A percentile compares a stretch with the other conserved stretches of the same genome.
Evolutionary conservation across 306 rosid species (phyloP).

Genomic region (Bauhinia variegata): DNA sequence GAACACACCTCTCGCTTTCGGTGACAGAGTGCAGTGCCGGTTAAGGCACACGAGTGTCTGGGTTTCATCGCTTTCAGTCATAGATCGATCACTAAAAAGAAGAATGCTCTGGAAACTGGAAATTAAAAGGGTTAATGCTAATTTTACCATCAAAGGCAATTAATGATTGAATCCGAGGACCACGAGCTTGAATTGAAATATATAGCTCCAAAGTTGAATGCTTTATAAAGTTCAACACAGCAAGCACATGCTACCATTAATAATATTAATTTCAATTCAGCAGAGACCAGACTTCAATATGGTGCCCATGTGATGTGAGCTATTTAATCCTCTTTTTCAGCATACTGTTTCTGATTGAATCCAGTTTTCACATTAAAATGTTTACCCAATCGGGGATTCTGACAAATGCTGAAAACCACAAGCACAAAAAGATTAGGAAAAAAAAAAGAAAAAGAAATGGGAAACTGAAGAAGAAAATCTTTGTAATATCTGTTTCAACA

Average conservation of each 20-base stretch:
- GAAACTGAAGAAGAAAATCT: neutral
- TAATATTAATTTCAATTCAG: slow-evolving; percentile 20
- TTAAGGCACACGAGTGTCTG: slow-evolving; percentile 55
- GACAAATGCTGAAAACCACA: neutral
- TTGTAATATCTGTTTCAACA: slow-evolving; percentile 31
- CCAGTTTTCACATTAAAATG: neutral
- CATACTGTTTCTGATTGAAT: neutral
- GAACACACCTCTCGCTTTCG: slow-evolving; percentile 45
- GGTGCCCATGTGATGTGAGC: slow-evolving; percentile 40
- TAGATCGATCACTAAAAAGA: slow-evolving; percentile 11
- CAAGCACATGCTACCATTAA: slow-evolving; percentile 31
- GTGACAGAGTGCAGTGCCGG: slow-evolving; percentile 28
- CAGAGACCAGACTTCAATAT: slow-evolving; percentile 22
- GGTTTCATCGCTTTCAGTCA: slow-evolving; percentile 55
- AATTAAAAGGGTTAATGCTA: neutral
- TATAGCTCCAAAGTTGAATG: too few relatives aligned
- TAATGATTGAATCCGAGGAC: slow-evolving; percentile 11
- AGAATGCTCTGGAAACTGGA: neutral
- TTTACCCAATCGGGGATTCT: slow-evolving; percentile 14
- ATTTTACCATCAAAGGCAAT: neutral
- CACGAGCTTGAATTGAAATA: neutral
- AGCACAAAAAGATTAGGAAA: neutral
- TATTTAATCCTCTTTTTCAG: slow-evolving; percentile 16
- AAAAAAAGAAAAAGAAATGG: neutral
- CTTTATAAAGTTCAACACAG: too few relatives aligned